A percentile compares a stretch with the other conserved stretches of the same genome.
phyloP scores from a whole-genome alignment of 2,329 filamentous ascomycete species.

The Ophiostoma sp. region DNA sequence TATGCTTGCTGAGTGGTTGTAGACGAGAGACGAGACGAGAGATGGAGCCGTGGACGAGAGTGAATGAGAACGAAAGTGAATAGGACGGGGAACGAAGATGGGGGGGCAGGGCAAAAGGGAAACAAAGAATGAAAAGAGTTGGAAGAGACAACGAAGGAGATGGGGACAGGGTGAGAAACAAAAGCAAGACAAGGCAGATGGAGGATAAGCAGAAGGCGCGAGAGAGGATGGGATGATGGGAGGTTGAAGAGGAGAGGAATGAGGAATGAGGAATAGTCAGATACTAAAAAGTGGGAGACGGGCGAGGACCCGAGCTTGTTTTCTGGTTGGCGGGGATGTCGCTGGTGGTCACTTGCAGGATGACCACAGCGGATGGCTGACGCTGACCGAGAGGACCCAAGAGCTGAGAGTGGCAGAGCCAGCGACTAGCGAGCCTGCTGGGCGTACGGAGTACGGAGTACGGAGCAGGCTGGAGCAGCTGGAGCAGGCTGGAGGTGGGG shows the following conservation, averaged over 20 bases:
- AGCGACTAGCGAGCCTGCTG: background rate
- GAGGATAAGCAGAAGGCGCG: background rate
- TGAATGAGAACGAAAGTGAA: background rate
- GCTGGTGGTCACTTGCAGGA: conserved; percentile 1
- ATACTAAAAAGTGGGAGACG: conserved; percentile 2
- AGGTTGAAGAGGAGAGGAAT: background rate
- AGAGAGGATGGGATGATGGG: no score
- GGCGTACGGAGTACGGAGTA: conserved; percentile 12
- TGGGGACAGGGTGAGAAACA: background rate
- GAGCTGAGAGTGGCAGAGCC: background rate
- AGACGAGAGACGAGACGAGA: background rate
- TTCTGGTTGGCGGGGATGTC: conserved; percentile 10
- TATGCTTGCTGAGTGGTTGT: background rate
- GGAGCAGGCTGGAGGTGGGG: conserved; percentile 13
- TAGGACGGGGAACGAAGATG: background rate
- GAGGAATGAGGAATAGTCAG: background rate
- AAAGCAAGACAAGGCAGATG: conserved; percentile 7
- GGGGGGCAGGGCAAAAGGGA: background rate
- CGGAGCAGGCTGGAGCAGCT: background rate
- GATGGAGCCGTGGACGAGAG: background rate
- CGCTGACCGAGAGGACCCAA: background rate
- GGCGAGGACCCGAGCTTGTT: conserved; percentile 9
- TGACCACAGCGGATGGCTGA: background rate
- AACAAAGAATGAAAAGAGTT: background rate
- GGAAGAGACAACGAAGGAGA: background rate